Percentiles rank a stretch among this genome's conserved stretches.
phyloP scores from a whole-genome alignment of 306 rosid genomes.

The Quercus rubra region DNA sequence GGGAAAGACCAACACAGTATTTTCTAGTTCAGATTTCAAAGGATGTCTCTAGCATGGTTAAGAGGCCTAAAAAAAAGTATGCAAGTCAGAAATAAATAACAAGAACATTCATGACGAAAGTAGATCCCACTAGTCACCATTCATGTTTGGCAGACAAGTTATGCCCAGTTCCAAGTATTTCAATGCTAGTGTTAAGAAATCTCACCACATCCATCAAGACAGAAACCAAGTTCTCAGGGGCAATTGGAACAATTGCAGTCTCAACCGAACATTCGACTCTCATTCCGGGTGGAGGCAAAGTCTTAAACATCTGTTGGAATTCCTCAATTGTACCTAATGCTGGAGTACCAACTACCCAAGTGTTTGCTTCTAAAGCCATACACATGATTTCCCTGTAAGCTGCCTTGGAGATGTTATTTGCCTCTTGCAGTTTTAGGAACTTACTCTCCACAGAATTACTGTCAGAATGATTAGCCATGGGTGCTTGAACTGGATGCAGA shows the following conservation, averaged over 20 bases:
- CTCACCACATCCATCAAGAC: conserved; percentile 23
- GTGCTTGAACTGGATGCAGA: not conserved
- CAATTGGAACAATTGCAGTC: not conserved
- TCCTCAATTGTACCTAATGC: conserved; percentile 21
- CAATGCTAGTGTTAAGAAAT: not conserved
- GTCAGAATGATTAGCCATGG: not conserved
- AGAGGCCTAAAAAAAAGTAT: too few relatives aligned
- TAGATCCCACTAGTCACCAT: not conserved
- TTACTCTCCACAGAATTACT: not conserved
- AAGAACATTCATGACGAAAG: too few relatives aligned
- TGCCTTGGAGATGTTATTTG: conserved; percentile 20
- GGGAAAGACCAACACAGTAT: not conserved
- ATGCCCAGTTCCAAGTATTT: not conserved
- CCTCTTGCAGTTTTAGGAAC: conserved; percentile 21
- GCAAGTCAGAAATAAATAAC: too few relatives aligned
- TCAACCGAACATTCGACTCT: conserved; percentile 10
- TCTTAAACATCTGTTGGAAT: conserved; percentile 12
- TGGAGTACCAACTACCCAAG: conserved; percentile 12
- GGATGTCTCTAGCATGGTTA: not conserved
- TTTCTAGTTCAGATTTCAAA: not conserved
- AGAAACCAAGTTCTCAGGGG: not conserved
- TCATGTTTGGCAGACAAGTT: not conserved
- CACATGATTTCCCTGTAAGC: conserved; percentile 29
- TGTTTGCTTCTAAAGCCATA: conserved; percentile 13
- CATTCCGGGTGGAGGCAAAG: conserved; percentile 15